Evolutionary conservation across 2,329 filamentous ascomycete species (phyloP), one percentile per base, ranked within the genome.

Genomic region (Arthroderma sp.): DNA sequence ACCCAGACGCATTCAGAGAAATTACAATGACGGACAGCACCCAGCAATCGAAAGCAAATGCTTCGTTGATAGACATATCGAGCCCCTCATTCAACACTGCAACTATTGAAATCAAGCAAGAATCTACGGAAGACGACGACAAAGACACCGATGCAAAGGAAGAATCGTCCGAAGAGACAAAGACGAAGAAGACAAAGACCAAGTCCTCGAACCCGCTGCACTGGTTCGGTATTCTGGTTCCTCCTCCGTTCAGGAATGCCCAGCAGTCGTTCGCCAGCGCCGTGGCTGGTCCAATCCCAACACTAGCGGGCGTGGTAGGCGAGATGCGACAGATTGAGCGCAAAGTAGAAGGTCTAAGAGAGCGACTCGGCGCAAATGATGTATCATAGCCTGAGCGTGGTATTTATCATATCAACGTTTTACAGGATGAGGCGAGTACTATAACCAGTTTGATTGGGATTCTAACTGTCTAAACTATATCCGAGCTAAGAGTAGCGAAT

Each of bases 141-240:
- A 33, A 51, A 33, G 44, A 33, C 25, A 25, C 25, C 44, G 2
- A 3, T 19, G 17, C 39, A 19, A 21, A 47, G 43, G 43, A 3
- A n/a, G 23, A 17, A 35, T 2, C 31, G 35, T 17, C 51, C n/a
- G n/a, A n/a, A 39, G 17, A 21, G 51, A 54, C 35, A 54, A 54
- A 60, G 47, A 53, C 60, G 56, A 61, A 61, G 58, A 56, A 61
- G 58, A 56, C 58, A 17, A 33, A 19, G 15, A 51, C 25, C 59
- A 63, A 47, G 25, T 67, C 68, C 19, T 65, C 66, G 52, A 71
- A 79, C 59, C 76, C 76, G 6, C 62, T 78, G 23, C 67, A 68
- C 21, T 77, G 76, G 76, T 79, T 76, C 62, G 76, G 76, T 4
- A 73, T 78, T 41, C 66, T 79, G 11, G 70, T 75, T 17, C 73